Evolutionary conservation across 2,329 filamentous ascomycete species (phyloP).

Genomic region (Diaporthe amygdali): DNA sequence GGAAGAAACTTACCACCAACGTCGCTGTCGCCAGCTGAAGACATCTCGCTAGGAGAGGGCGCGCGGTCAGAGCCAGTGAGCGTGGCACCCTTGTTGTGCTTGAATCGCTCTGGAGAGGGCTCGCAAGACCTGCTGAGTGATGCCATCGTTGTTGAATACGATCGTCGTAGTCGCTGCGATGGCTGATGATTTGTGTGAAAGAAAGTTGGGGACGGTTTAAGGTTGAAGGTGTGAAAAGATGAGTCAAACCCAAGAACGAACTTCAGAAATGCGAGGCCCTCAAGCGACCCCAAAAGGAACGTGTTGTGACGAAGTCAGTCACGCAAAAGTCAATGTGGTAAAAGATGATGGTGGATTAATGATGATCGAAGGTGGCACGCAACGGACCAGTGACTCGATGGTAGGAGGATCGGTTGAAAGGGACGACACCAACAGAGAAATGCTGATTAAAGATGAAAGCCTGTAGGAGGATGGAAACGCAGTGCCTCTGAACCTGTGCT

Average conservation of each 20-base stretch:
- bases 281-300: background rate
- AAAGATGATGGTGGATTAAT: background rate
- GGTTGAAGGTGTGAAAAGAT: background rate
- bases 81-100: constrained; percentile 2
- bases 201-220: background rate
- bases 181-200: background rate
- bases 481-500: too few relatives aligned
- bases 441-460: background rate
- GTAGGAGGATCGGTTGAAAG: background rate
- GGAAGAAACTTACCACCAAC: constrained; percentile 3
- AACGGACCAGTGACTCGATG: background rate
- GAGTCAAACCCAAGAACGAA: background rate
- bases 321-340: background rate
- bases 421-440: background rate
- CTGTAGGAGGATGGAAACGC: background rate
- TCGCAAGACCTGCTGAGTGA: constrained; percentile 17
- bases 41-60: constrained; percentile 14
- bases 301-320: background rate
- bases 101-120: constrained; percentile 13
- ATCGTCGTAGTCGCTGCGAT: background rate
- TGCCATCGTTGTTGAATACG: constrained; percentile 3
- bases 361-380: background rate
- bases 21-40: constrained; percentile 15
- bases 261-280: background rate
- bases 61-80: constrained; percentile 16